Evolutionary conservation across 768 basidiomycete species (phyloP), one percentile per base, ranked within the genome.

Genomic region (Phlebiopsis gigantea): DNA sequence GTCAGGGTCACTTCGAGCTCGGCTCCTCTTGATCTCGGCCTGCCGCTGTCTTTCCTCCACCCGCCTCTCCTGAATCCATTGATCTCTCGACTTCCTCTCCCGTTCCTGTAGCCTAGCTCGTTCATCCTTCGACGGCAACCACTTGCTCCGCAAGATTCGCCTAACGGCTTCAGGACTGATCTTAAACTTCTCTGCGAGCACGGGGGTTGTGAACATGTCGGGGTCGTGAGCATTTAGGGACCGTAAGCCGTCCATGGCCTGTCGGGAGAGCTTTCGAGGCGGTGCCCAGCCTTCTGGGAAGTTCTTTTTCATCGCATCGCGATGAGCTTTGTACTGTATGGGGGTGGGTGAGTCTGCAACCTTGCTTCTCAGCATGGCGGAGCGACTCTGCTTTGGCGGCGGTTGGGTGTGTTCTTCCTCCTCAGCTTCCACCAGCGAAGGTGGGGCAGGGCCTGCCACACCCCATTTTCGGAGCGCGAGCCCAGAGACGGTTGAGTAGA

Each of bases 161-260:
- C 75, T 64, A 41, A 82, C 77, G 1, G 79, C 79, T 67, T 84
- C 82, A 25, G 75, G 69, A 49, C 75, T 77, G 55, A 83, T 73
- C 48, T 69, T 72, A 66, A 83, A 84, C 61, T 71, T 71, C 42
- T 75, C 63, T 5, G 78, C 73, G 5, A 84, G 73, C 2, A 70
- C 63, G 6, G 72, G 70, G 9, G 75, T 75, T 15, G 70, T 69
- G 66, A 74, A 80, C 41, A 56, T 67, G 6, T 65, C 69, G 0
- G 80, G 78, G 57, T 83, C 75, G 46, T 70, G 59, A 8, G 61
- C 53, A 56, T 81, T 75, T 45, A 83, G 64, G 12, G 69, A 63
- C 12, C 76, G 73, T 30, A 84, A 55, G 25, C 75, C 73, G 41
- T 75, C 75, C 80, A 84, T 82, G 4, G 79, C 79, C 12, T 78